Conservation (phyloP, 441 rosid genomes). For the Euphorbia corollata region DNA sequence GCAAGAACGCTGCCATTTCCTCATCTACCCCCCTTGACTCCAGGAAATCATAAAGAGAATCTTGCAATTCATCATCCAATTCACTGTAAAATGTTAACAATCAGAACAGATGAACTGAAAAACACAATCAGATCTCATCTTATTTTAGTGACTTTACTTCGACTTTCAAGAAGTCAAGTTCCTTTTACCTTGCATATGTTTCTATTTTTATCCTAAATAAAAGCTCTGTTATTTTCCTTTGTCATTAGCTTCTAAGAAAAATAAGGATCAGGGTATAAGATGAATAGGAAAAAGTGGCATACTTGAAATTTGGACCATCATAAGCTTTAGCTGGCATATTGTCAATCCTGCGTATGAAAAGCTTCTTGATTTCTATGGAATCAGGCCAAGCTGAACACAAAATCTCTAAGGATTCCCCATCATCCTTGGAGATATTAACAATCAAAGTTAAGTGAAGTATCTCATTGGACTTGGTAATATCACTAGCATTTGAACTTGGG, state of each 20-base stretch:
- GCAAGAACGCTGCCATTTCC: constrained; percentile 64
- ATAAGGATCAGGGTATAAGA: constrained; percentile 5
- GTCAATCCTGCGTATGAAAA: constrained; percentile 34
- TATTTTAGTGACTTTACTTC: not conserved
- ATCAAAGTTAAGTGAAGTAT: constrained; percentile 56
- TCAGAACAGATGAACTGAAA: not conserved
- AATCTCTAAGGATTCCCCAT: no score
- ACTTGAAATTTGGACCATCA: constrained; percentile 51
- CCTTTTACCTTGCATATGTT: not conserved
- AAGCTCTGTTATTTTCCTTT: not conserved
- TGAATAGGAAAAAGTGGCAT: constrained; percentile 23
- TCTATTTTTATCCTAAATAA: not conserved
- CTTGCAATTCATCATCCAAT: constrained; percentile 67
- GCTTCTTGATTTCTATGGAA: constrained; percentile 44
- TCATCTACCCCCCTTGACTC: constrained; percentile 62
- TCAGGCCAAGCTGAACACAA: constrained; percentile 79
- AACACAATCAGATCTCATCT: not conserved
- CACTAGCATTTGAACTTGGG: constrained; percentile 36
- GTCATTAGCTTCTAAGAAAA: constrained; percentile 5
- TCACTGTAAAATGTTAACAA: constrained; percentile 45
- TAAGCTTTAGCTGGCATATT: constrained; percentile 30
- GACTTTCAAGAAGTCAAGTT: not conserved
- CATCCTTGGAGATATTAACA: constrained; percentile 63
- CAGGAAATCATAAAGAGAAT: constrained; percentile 51
- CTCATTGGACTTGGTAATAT: constrained; percentile 23